Conservation (phyloP, 1,139 yeast genomes). For the Pichia inconspicua region DNA sequence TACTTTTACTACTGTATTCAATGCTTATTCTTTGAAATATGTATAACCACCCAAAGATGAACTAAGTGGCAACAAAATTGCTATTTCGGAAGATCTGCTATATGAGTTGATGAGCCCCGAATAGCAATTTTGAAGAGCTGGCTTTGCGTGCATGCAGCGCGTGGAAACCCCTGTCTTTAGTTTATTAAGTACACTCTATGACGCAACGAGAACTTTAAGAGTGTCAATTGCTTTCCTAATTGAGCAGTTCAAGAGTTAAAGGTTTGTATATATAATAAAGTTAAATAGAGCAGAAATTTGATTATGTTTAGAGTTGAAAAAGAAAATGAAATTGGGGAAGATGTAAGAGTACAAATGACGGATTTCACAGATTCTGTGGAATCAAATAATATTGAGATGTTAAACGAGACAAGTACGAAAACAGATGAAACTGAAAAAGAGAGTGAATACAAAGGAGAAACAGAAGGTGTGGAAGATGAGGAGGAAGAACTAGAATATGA, state of each 20-base stretch:
- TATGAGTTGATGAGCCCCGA: not conserved
- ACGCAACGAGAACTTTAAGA: not conserved
- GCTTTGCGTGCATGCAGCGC: too few relatives aligned
- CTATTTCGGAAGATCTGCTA: not conserved
- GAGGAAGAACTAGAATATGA: conserved; percentile 12
- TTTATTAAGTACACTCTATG: not conserved
- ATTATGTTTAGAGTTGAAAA: not conserved
- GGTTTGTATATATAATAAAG: not conserved
- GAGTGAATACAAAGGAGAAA: too few relatives aligned
- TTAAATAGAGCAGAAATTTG: too few relatives aligned
- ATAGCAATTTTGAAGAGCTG: too few relatives aligned
- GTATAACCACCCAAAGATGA: too few relatives aligned
- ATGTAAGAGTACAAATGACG: not conserved
- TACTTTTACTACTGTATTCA: not conserved
- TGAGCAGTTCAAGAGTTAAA: not conserved
- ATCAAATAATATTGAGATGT: not conserved
- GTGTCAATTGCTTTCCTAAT: not conserved
- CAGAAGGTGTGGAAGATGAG: not conserved
- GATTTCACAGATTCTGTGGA: not conserved
- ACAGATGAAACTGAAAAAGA: not conserved
- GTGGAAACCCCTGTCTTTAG: too few relatives aligned
- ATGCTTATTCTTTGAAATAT: too few relatives aligned
- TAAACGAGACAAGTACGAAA: not conserved
- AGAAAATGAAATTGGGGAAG: not conserved
- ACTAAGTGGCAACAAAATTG: not conserved